Evolutionary conservation across 306 rosid genomes (phyloP).

Genomic region (Potentilla sterilis): DNA sequence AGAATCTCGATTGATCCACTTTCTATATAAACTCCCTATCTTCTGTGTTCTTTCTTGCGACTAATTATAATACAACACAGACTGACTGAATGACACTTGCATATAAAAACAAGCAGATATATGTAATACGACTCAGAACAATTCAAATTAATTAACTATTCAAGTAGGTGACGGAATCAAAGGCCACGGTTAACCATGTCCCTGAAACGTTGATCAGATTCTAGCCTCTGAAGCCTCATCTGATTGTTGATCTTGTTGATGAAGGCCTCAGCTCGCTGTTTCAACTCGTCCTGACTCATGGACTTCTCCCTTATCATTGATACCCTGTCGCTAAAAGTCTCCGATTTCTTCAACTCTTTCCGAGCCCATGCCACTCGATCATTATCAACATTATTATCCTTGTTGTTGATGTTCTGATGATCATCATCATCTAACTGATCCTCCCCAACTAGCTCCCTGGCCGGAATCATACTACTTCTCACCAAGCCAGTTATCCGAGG

Average conservation of each 20-base stretch:
- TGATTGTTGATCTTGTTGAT: constrained; percentile 52
- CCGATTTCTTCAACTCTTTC: constrained; percentile 61
- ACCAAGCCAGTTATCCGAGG: constrained; percentile 19
- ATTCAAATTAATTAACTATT: constrained; percentile 3
- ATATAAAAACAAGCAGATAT: constrained; percentile 8
- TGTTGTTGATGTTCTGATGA: background rate
- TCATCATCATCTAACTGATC: constrained; percentile 1
- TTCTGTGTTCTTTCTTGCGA: background rate
- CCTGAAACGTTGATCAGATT: constrained; percentile 63
- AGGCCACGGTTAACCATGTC: constrained; percentile 46
- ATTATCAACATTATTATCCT: constrained; percentile 6
- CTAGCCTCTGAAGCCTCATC: constrained; percentile 72
- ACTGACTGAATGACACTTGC: constrained; percentile 6
- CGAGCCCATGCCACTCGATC: constrained; percentile 62
- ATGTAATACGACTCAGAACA: background rate
- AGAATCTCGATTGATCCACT: background rate
- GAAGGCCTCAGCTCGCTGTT: constrained; percentile 59
- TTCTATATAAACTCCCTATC: too few relatives aligned
- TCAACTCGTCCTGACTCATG: constrained; percentile 68
- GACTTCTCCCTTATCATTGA: constrained; percentile 61
- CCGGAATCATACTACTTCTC: constrained; percentile 27
- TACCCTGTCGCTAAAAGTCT: constrained; percentile 57
- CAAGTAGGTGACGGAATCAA: constrained; percentile 3
- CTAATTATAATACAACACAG: background rate
- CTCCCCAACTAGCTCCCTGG: constrained; percentile 16